phyloP scores from a whole-genome alignment of 2,329 filamentous ascomycete genomes.

The Aspergillus sp. region DNA sequence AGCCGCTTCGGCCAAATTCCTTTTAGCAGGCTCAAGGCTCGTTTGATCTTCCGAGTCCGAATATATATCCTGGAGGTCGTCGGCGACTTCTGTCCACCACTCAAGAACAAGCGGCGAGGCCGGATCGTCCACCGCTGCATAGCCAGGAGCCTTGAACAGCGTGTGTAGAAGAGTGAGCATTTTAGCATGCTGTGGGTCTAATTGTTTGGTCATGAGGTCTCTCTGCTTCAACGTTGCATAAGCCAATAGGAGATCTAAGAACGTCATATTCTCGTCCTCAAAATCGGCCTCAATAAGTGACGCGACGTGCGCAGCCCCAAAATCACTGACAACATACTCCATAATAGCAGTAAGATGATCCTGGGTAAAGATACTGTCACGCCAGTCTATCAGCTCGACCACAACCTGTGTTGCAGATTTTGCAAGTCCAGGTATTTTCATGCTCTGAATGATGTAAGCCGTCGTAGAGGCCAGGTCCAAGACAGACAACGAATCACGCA shows the following conservation, averaged over 20 bases:
- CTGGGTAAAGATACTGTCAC: constrained; percentile 28
- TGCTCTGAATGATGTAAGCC: constrained; percentile 28
- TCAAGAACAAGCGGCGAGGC: constrained; percentile 43
- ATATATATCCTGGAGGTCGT: constrained; percentile 38
- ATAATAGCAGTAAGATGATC: constrained; percentile 33
- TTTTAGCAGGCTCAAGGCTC: constrained; percentile 36
- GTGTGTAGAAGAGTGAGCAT: constrained; percentile 41
- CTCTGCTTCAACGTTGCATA: constrained; percentile 36
- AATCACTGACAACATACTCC: constrained; percentile 37
- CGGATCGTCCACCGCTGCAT: constrained; percentile 43
- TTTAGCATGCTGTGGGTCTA: constrained; percentile 35
- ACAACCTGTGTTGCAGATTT: constrained; percentile 37
- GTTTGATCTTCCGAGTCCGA: constrained; percentile 31
- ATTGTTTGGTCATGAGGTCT: constrained; percentile 33
- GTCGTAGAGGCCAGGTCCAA: constrained; percentile 25
- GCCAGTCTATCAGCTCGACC: constrained; percentile 35
- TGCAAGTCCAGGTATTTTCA: constrained; percentile 31
- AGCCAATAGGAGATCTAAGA: constrained; percentile 43
- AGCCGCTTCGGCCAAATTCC: constrained; percentile 43
- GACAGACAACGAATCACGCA: constrained; percentile 24
- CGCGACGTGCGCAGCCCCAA: constrained; percentile 35
- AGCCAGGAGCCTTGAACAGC: constrained; percentile 44
- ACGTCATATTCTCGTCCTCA: constrained; percentile 42
- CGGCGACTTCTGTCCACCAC: constrained; percentile 46
- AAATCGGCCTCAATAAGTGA: constrained; percentile 39